These are phyloP conservation scores for Gynostemma pentaphyllum DNA, from an alignment of 306 rosid species.

Conservation along the genomic window DNA sequence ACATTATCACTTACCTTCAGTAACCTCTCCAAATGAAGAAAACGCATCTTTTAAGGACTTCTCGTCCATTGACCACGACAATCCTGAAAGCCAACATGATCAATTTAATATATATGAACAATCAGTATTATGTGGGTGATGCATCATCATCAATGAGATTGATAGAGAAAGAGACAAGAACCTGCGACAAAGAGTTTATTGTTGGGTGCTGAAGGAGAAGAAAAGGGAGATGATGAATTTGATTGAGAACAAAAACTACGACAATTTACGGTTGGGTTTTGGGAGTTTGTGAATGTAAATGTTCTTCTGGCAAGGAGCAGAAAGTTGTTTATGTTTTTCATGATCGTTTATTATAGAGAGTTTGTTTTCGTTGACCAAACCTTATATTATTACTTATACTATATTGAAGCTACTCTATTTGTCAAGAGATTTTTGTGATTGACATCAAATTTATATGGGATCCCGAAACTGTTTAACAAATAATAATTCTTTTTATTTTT, in stretches of 20 bases:
- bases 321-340: conserved; percentile 13
- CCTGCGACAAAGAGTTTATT: conserved; percentile 82
- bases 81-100: conserved; percentile 31
- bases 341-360: not conserved
- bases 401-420: too few species aligned
- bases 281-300: conserved; percentile 15
- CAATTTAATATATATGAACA: not conserved
- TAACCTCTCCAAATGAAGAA: conserved; percentile 70
- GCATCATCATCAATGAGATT: not conserved
- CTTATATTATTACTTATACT: too few species aligned
- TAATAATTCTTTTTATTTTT: too few species aligned
- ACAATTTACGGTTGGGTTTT: conserved; percentile 3
- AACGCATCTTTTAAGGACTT: conserved; percentile 67
- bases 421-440: too few species aligned
- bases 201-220: conserved; percentile 20
- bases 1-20: conserved; percentile 39
- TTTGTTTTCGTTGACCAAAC: too few species aligned
- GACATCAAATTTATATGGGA: too few species aligned
- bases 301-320: conserved; percentile 13
- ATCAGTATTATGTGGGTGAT: not conserved
- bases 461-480: too few species aligned
- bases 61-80: conserved; percentile 86
- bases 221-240: conserved; percentile 19
- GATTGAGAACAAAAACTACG: conserved; percentile 37
- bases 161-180: conserved; percentile 8